Conservation (phyloP, 1,284 basidiomycete genomes). For the Rhodotorula sp. region DNA sequence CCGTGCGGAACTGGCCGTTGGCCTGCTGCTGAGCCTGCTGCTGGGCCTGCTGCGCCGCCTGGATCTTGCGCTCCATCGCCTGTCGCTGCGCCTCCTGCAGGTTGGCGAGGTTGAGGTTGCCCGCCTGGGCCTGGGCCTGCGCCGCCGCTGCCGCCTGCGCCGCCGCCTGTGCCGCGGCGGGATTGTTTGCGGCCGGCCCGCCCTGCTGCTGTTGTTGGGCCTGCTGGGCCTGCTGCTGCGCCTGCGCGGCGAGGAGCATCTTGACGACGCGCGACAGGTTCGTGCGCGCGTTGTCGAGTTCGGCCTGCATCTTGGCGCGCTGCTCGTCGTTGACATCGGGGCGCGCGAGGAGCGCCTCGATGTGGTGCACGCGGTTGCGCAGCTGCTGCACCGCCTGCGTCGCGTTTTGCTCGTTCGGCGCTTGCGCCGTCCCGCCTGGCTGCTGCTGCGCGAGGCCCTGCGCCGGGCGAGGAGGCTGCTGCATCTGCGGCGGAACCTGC, state of each 20-base stretch:
- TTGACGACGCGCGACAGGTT: slow-evolving; percentile 37
- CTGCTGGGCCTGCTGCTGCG: slow-evolving; percentile 16
- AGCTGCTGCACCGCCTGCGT: slow-evolving; percentile 36
- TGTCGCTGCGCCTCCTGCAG: slow-evolving; percentile 36
- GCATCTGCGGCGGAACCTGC: slow-evolving; percentile 13
- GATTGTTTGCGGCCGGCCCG: neutral
- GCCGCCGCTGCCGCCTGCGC: neutral
- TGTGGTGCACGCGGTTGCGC: slow-evolving; percentile 31
- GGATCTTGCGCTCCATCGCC: slow-evolving; percentile 30
- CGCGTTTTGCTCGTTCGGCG: slow-evolving; percentile 27
- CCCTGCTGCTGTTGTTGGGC: slow-evolving; percentile 8
- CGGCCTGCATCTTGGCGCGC: slow-evolving; percentile 31
- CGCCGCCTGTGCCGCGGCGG: neutral
- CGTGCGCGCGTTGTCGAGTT: slow-evolving; percentile 31
- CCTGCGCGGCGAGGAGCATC: slow-evolving; percentile 33
- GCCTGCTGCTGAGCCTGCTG: slow-evolving; percentile 6
- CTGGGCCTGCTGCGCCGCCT: slow-evolving; percentile 22
- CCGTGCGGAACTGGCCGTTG: slow-evolving; percentile 7
- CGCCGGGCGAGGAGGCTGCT: neutral
- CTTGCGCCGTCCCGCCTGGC: neutral
- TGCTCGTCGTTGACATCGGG: slow-evolving; percentile 34
- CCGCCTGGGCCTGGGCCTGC: neutral
- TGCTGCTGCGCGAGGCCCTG: neutral
- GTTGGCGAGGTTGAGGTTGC: slow-evolving; percentile 5
- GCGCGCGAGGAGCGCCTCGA: slow-evolving; percentile 33